phyloP scores from a whole-genome alignment of 345 rosid genomes.

The Gossypium bickii region DNA sequence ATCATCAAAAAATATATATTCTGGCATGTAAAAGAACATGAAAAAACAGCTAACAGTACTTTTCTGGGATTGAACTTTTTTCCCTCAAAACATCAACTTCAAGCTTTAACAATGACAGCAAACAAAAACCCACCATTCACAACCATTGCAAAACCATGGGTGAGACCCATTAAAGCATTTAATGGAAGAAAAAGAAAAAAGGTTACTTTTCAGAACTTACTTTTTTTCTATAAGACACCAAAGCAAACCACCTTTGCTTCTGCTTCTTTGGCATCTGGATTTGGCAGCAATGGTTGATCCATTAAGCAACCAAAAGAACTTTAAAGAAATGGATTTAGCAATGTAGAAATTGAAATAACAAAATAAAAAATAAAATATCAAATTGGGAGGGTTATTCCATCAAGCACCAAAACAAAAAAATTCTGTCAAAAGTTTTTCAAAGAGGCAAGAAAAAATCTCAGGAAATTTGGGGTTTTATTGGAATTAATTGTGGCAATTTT shows the following conservation, averaged over 20 bases:
- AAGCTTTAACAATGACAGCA: conserved; percentile 4
- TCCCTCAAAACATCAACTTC: background rate
- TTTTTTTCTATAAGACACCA: conserved; percentile 21
- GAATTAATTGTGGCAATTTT: conserved; percentile 5
- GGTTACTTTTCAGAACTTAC: conserved; percentile 11
- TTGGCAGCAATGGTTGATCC: conserved; percentile 4
- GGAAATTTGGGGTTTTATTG: background rate
- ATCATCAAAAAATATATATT: background rate
- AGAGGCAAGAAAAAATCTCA: background rate
- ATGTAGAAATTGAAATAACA: background rate
- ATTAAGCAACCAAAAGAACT: background rate
- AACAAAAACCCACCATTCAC: background rate
- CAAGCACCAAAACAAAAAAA: background rate
- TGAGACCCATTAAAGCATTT: background rate
- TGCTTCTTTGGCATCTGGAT: background rate
- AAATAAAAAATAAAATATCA: background rate
- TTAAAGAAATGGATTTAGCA: background rate
- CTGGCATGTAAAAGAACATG: no score
- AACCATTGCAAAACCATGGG: background rate
- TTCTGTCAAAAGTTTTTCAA: background rate
- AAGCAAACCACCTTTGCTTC: conserved; percentile 5
- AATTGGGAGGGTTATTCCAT: background rate
- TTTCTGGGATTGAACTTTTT: background rate
- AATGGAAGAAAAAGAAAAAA: background rate
- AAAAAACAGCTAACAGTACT: background rate